Evolutionary conservation across 495 filamentous ascomycete genomes (phyloP), one percentile per base, ranked within the genome.

Genomic region (Xylaria sp.): DNA sequence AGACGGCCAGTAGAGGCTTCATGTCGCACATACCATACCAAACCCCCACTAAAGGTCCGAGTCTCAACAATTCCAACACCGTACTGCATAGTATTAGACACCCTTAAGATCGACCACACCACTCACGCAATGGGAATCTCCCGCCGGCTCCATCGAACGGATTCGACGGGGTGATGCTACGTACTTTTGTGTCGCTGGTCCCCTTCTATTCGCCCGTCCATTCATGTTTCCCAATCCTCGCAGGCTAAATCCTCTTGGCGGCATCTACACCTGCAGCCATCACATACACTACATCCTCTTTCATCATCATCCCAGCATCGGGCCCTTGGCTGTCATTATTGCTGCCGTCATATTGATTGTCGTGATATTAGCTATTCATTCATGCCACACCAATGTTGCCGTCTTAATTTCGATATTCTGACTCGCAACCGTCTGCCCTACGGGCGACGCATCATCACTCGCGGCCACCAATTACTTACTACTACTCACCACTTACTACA

Each of bases 211-310:
- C 62, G 62, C 31, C 62, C 26, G 44, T 29, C 21, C 64, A 8
- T 67, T 35, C 12, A 6, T 67, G 5, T 67, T 35, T 21, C 21
- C 19, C 26, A 33, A 26, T 40, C 31, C 24, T 37, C 29, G 63
- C 63, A 53, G 64, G 46, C 64, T 67, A 53, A 67, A 67, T 48
- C 55, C 64, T 37, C 64, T 67, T 67, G 64, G 64, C 64, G 3
- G 64, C 64, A 55, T 66, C 19, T 12, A 53, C 31, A 41, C 15
- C 17, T 26, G 43, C 26, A 4, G 3, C 2, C 17, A 5, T 41
- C 17, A n/a, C n/a, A 40, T n/a, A 33, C 37, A 21, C 57, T 40
- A 41, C 35, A 2, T 21, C 8, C 4, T 24, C 17, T 17, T 24
- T 40, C 33, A 26, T 41, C 43, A 19, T 41, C 64, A 50, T 55